A percentile compares a stretch with the other conserved stretches of the same genome.
Evolutionary conservation across 2,329 filamentous ascomycete genomes (phyloP).

Genomic region (Sporothrix sp.): DNA sequence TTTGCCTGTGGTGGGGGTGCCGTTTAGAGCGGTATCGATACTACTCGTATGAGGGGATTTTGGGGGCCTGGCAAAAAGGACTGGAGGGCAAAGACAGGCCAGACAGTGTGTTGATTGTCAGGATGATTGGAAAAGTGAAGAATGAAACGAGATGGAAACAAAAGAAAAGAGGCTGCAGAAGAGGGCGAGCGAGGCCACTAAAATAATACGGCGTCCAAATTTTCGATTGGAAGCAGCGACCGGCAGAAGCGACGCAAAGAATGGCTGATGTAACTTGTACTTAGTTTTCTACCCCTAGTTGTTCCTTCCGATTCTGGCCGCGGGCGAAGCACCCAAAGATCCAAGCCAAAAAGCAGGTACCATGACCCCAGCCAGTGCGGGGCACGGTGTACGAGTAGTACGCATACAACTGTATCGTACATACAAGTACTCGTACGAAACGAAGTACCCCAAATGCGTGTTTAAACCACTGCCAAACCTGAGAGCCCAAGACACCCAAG

Average conservation of each 20-base stretch:
- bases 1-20: background rate
- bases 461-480: no score
- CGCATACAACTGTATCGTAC: no score
- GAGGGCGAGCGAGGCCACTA: background rate
- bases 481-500: background rate
- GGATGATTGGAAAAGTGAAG: background rate
- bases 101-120: background rate
- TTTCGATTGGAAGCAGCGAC: constrained; percentile 3
- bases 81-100: background rate
- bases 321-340: background rate
- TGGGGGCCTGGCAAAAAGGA: constrained; percentile 1
- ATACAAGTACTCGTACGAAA: no score
- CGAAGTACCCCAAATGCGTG: no score
- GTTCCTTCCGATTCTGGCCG: constrained; percentile 13
- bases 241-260: constrained; percentile 4
- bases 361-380: constrained; percentile 2
- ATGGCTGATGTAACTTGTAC: background rate
- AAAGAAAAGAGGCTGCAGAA: background rate
- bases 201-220: constrained; percentile 6
- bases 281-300: background rate
- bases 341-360: background rate
- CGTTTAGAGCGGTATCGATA: background rate
- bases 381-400: no score
- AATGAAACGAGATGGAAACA: background rate
- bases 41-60: background rate